Evolutionary conservation across 2,329 filamentous ascomycete species (phyloP).

Genomic region (Monilinia fructigena): DNA sequence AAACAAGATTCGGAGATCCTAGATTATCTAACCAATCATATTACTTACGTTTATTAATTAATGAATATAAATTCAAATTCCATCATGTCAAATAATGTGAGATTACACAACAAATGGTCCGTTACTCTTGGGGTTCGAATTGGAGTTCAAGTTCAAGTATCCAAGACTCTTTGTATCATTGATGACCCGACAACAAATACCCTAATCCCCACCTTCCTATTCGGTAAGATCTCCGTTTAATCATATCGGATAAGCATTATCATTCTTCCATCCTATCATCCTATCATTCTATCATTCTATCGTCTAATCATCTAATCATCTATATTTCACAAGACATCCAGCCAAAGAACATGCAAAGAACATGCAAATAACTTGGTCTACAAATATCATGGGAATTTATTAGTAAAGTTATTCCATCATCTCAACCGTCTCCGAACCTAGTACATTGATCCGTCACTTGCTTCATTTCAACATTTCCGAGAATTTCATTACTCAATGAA

Average conservation of each 20-base stretch:
- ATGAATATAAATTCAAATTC: background rate
- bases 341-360: too few relatives aligned
- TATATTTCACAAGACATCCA: too few relatives aligned
- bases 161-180: background rate
- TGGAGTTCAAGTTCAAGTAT: too few relatives aligned
- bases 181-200: background rate
- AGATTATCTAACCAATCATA: background rate
- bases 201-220: slow-evolving; percentile 15
- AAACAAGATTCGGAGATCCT: background rate
- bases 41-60: background rate
- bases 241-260: background rate
- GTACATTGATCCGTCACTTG: background rate
- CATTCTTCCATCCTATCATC: slow-evolving; percentile 1
- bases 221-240: background rate
- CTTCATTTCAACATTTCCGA: slow-evolving; percentile 4
- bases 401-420: background rate
- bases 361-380: too few relatives aligned
- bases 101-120: background rate
- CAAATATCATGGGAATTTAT: background rate
- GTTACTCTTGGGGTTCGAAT: too few relatives aligned
- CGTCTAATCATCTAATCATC: too few relatives aligned
- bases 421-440: background rate
- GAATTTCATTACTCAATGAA: background rate
- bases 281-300: too few relatives aligned
- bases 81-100: background rate